These are phyloP conservation scores for Chrysoporthe deuterocubensis DNA, from an alignment of 2,329 filamentous ascomycete genomes.

Conservation along the genomic window DNA sequence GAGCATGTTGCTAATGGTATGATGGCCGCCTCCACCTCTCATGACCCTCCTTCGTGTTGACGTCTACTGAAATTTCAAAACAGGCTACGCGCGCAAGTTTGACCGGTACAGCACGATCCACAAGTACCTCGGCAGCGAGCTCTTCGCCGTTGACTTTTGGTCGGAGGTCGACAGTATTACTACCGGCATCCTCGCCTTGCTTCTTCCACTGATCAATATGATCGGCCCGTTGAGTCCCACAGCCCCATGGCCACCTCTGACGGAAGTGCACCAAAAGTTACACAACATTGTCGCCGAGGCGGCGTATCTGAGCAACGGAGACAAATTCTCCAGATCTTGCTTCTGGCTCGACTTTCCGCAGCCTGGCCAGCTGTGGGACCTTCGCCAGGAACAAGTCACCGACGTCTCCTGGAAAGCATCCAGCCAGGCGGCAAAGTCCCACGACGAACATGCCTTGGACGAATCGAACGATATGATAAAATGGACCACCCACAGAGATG, in stretches of 20 bases:
- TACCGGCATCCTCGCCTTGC: conserved; percentile 32
- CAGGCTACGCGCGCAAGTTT: conserved; percentile 20
- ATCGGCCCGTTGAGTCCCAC: conserved; percentile 32
- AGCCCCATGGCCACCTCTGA: conserved; percentile 28
- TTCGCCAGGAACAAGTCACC: conserved; percentile 33
- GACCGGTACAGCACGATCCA: conserved; percentile 31
- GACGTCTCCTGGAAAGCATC: conserved; percentile 32
- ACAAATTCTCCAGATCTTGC: conserved; percentile 37
- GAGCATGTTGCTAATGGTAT: conserved; percentile 15
- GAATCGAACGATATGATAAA: conserved; percentile 17
- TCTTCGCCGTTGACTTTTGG: conserved; percentile 43
- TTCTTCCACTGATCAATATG: conserved; percentile 42
- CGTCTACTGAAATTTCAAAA: background rate
- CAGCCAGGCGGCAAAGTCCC: conserved; percentile 3
- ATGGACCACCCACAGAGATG: background rate
- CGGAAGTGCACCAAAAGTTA: conserved; percentile 38
- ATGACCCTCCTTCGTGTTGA: background rate
- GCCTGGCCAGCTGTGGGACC: conserved; percentile 35
- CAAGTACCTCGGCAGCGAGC: conserved; percentile 16
- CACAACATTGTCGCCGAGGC: conserved; percentile 40
- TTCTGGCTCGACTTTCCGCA: conserved; percentile 37
- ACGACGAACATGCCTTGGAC: conserved; percentile 23
- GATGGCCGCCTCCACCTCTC: background rate
- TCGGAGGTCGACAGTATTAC: conserved; percentile 37
- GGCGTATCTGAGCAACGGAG: conserved; percentile 37